Conservation (phyloP, 495 filamentous ascomycete species). For the Echria macrotheca region DNA sequence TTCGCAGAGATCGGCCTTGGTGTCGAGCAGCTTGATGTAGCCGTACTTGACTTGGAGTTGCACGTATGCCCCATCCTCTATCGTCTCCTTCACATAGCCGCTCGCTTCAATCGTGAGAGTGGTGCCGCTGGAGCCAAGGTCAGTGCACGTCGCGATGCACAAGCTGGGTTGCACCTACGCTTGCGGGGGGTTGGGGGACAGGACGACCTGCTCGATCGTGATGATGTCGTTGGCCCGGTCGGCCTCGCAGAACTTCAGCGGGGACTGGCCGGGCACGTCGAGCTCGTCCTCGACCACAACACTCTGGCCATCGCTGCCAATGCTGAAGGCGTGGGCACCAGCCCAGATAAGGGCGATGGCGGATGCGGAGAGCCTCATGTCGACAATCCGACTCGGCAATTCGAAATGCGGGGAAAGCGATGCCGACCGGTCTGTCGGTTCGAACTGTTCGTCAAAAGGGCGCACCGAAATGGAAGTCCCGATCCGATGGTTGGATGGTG, state of each 20-base stretch:
- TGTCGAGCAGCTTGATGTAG: conserved; percentile 79
- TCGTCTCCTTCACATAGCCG: conserved; percentile 60
- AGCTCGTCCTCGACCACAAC: conserved; percentile 31
- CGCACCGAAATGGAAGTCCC: background rate
- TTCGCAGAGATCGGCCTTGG: conserved; percentile 76
- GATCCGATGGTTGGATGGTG: background rate
- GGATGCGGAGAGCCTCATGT: conserved; percentile 41
- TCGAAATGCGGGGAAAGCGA: conserved; percentile 3
- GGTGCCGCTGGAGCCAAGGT: conserved; percentile 54
- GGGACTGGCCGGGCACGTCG: conserved; percentile 68
- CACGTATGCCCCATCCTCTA: conserved; percentile 75
- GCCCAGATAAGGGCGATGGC: conserved; percentile 35
- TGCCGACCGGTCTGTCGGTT: background rate
- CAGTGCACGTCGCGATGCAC: background rate
- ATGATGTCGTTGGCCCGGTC: conserved; percentile 59
- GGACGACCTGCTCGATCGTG: conserved; percentile 68
- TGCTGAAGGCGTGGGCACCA: conserved; percentile 35
- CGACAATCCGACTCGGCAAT: conserved; percentile 13
- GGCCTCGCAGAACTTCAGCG: conserved; percentile 65
- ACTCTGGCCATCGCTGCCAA: conserved; percentile 28
- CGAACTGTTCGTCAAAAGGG: background rate
- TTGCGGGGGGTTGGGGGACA: conserved; percentile 79
- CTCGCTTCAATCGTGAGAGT: conserved; percentile 72
- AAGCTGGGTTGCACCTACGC: conserved; percentile 55
- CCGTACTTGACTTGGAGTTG: conserved; percentile 87